phyloP scores from a whole-genome alignment of 768 basidiomycete species.

The Tubosaeta brunneosetosa region DNA sequence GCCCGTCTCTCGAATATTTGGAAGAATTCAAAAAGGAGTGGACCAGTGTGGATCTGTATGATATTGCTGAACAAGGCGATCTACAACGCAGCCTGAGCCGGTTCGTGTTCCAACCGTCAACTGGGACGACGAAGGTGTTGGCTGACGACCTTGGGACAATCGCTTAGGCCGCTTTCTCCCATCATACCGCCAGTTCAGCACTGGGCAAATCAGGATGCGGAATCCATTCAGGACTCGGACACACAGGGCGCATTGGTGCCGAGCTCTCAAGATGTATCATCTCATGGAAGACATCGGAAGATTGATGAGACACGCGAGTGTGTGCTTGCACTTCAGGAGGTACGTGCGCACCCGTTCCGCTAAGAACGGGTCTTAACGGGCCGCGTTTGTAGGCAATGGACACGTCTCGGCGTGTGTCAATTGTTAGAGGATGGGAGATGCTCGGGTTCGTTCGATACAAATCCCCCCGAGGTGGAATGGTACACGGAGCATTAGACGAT shows the following conservation, averaged over 20 bases:
- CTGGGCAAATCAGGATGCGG: background rate
- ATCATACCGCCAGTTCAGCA: background rate
- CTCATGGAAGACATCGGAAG: background rate
- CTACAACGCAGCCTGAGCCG: conserved; percentile 1
- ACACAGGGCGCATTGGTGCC: background rate
- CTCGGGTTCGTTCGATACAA: background rate
- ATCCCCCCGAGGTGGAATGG: background rate
- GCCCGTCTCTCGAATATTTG: conserved; percentile 5
- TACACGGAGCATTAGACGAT: background rate
- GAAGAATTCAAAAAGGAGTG: background rate
- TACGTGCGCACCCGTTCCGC: background rate
- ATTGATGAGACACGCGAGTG: background rate
- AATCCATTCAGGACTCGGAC: background rate
- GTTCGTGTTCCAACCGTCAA: conserved; percentile 2
- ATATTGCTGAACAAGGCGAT: conserved; percentile 2
- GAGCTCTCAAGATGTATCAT: background rate
- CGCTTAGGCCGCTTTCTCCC: background rate
- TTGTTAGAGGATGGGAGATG: conserved; percentile 1
- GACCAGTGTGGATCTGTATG: conserved; percentile 1
- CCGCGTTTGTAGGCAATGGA: background rate
- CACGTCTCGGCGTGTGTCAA: background rate
- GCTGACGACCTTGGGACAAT: background rate
- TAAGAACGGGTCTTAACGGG: background rate
- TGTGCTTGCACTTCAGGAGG: conserved; percentile 1
- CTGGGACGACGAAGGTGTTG: background rate